Evolutionary conservation across 495 filamentous ascomycete species (phyloP), one percentile per base, ranked within the genome.

Genomic region (Letharia columbiana): DNA sequence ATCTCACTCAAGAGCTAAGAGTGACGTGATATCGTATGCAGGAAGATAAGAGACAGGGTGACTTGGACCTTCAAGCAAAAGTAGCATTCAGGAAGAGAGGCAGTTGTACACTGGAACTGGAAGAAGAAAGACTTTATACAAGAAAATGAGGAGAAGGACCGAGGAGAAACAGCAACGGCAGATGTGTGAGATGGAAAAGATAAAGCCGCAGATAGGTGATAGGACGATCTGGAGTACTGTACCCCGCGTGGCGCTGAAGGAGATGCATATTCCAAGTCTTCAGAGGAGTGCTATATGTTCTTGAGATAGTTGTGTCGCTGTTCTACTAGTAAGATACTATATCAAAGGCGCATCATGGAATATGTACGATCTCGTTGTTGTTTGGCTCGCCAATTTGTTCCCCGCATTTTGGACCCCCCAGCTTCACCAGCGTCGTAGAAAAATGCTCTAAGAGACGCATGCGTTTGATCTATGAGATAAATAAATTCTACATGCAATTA

Each of bases 371-470:
- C 37, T n/a, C 54, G 33, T 57, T 37, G 15, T 59, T 65, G 40
- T 65, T 47, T 65, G 63, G 63, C 4, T 65, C 63, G 63, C 63
- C 31, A 65, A 28, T 65, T 65, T 23, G 52, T 59, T n/a, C 63
- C 63, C 52, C 63, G 39, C 63, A 54, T 44, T 59, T 59, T n/a
- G 54, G 4, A 57, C 54, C 49, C 10, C 15, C 12, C 20, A 10
- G 28, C n/a, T n/a, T 28, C 23, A 8, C 28, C 28, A 31, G 13
- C 15, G 13, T 35, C 2, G 28, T 52, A 2, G 1, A 6, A 31
- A 56, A 12, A 56, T 20, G 52, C 12, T 54, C 50, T 56, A 56
- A 13, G 4, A 56, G 13, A 56, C 12, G 52, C 52, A 56, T 56
- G 52, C 31, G 33, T 31, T 12, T 56, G 9, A n/a, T 57, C 33